Evolutionary conservation across 2,329 filamentous ascomycete species (phyloP), one percentile per base, ranked within the genome.

Genomic region (Orbilia blumenaviensis): DNA sequence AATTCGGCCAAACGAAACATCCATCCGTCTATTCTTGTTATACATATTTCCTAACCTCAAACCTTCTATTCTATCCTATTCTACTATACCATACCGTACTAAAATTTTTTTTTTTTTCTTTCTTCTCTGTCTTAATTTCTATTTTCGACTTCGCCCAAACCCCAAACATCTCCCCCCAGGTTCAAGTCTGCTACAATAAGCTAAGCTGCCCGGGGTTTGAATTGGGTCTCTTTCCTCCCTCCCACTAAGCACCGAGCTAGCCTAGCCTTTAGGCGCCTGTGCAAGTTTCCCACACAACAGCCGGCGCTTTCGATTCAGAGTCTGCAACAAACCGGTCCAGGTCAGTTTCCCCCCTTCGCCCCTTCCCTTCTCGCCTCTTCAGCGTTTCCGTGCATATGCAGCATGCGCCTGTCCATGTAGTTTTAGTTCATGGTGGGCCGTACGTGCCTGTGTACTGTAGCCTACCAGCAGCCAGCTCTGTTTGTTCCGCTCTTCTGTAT

Each of bases 181-280:
- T 50, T 29, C 32, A 29, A 54, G 50, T 29, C 54, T 32, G n/a
- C n/a, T n/a, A n/a, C n/a, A n/a, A n/a, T n/a, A n/a, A n/a, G n/a
- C n/a, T n/a, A n/a, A n/a, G n/a, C n/a, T n/a, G n/a, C n/a, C n/a
- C n/a, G n/a, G n/a, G n/a, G n/a, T n/a, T n/a, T n/a, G n/a, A n/a
- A n/a, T n/a, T n/a, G n/a, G n/a, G n/a, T n/a, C n/a, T n/a, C 38
- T 58, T 68, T 48, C 46, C 66, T 64, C 64, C 50, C 64, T 64
- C 64, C 63, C 72, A 76, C 58, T 68, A 69, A 69, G 72, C 72
- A 76, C 72, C 64, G 23, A 76, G 72, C 72, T 69, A 76, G 58
- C 64, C 64, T n/a, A n/a, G n/a, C n/a, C n/a, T n/a, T 69, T 76
- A 76, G 72, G 36, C 72, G 72, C 72, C 64, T 76, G 72, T 69